phyloP scores from a whole-genome alignment of 345 rosid species.

The Rhodamnia argentea region DNA sequence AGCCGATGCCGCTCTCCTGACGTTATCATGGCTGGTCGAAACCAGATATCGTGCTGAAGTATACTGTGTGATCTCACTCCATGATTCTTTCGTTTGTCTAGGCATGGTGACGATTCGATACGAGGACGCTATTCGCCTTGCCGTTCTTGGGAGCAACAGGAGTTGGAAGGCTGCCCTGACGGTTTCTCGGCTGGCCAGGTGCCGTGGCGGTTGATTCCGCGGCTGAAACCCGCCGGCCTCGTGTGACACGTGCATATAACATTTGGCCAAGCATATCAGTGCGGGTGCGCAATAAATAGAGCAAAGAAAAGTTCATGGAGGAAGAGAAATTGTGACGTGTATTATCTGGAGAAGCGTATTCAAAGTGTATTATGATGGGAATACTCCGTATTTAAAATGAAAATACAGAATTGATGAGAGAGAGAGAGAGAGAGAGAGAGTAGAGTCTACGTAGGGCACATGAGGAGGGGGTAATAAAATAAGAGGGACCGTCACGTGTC shows the following conservation, averaged over 20 bases:
- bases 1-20: no score
- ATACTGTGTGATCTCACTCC: no score
- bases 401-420: not conserved
- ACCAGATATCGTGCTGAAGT: no score
- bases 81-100: no score
- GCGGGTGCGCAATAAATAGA: not conserved
- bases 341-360: not conserved
- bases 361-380: not conserved
- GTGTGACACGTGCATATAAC: no score
- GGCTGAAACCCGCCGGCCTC: no score
- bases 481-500: constrained; percentile 32
- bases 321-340: not conserved
- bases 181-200: no score
- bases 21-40: accelerated
- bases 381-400: not conserved
- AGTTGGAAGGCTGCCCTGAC: no score
- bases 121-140: no score
- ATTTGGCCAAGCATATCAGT: not conserved
- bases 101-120: no score
- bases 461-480: not conserved
- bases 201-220: no score
- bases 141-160: no score
- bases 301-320: not conserved
- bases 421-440: not conserved
- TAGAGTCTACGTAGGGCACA: not conserved